Evolutionary conservation across 2,329 filamentous ascomycete genomes (phyloP).

Genomic region (Intubia oerlemansii): DNA sequence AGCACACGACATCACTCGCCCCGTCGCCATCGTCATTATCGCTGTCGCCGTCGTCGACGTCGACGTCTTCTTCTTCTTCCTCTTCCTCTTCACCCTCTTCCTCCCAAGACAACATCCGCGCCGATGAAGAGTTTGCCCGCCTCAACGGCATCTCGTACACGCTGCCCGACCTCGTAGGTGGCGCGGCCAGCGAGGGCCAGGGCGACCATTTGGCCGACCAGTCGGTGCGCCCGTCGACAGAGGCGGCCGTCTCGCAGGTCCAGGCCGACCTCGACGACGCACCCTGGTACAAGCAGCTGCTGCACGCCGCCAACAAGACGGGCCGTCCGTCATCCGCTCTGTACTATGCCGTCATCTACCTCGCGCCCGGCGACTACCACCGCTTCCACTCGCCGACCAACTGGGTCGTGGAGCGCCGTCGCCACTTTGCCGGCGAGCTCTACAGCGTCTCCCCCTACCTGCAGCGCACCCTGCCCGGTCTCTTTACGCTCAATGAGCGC

Average conservation of each 20-base stretch:
- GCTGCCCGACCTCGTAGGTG: constrained; percentile 68
- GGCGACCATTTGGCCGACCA: constrained; percentile 45
- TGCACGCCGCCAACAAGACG: constrained; percentile 34
- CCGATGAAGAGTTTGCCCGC: constrained; percentile 79
- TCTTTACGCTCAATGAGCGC: constrained; percentile 93
- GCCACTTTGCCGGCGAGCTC: constrained; percentile 94
- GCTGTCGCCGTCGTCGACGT: constrained; percentile 25
- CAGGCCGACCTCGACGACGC: constrained; percentile 65
- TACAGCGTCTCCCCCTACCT: constrained; percentile 92
- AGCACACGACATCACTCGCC: constrained; percentile 19
- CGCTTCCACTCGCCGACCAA: constrained; percentile 89
- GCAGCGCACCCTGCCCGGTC: constrained; percentile 72
- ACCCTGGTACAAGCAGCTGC: constrained; percentile 50
- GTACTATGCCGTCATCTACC: constrained; percentile 88
- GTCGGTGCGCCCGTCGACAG: constrained; percentile 37
- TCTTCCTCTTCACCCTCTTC: neutral
- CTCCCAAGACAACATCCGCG: constrained; percentile 30
- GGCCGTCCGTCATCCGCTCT: too few relatives aligned
- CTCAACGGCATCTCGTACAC: constrained; percentile 94
- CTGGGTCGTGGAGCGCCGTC: constrained; percentile 84
- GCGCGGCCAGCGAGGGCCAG: constrained; percentile 25
- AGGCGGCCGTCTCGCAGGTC: constrained; percentile 64
- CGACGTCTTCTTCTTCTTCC: constrained; percentile 3
- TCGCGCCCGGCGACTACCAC: constrained; percentile 95
- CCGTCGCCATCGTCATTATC: too few relatives aligned